Base-by-base conservation (phyloP, 2,329 filamentous ascomycete species). In the Graphiopsis chlorocephala region DNA sequence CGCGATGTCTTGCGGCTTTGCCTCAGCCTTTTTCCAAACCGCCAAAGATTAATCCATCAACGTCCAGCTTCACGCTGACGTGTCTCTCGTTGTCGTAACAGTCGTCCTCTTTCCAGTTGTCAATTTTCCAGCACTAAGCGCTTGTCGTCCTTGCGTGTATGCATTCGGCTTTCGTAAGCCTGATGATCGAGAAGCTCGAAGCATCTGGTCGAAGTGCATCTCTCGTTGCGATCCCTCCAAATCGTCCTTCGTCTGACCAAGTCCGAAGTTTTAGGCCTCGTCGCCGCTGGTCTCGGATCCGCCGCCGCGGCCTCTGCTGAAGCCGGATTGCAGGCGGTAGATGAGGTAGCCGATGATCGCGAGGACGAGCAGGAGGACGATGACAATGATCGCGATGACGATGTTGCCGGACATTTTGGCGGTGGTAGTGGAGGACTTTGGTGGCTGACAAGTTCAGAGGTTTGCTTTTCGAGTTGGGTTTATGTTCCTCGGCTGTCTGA, bases 331-430 rank as follows among this genome's bases (percentile, higher is more conserved):
- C 50, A 81, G 76, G 73, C 78, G 80, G 76, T 81, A 83, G 73
- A 83, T 83, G 52, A 76, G 68, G 74, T 82, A 83, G 53, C 77
- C 81, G 73, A 83, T 81, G 29, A 81, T 71, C 17, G 62, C 62
- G 3, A 64, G 55, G n/a, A 83, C 76, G 71, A 83, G 76, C 77
- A 83, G 82, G 71, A 83, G 81, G 73, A 83, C 78, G 70, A 83
- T 77, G 73, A 83, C 79, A 74, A 83, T 83, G 71, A 82, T 75
- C 74, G 81, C 81, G 76, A 83, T 81, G 76, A 81, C 80, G 68
- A 83, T 75, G 75, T 83, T 83, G 75, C 80, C 80, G 74, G 81
- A 75, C 81, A 83, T 83, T 53, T 59, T 79, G 68, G 66, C 56
- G 64, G 61, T 65, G 29, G 64, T 35, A 33, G 28, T 53, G 28